A percentile compares a stretch with the other conserved stretches of the same genome.
Conservation (phyloP, 371 early-diverging fungal genomes). For the Conidiobolus coronatus region DNA sequence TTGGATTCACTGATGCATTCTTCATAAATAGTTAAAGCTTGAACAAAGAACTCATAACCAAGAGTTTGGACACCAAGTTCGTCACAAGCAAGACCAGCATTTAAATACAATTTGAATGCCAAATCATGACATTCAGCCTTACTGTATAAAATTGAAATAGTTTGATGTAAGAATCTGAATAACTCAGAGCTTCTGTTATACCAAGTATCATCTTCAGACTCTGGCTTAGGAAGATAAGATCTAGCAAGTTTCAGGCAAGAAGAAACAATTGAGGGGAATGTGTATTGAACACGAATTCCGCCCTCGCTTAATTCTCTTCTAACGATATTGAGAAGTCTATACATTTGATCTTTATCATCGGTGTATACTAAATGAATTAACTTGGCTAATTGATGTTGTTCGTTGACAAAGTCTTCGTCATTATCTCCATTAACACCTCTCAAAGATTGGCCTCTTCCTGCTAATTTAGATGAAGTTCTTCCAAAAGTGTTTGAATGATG, state of each 20-base stretch:
- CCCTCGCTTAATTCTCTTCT: conserved; percentile 61
- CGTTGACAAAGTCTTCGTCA: conserved; percentile 44
- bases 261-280: conserved; percentile 61
- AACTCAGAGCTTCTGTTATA: conserved; percentile 7
- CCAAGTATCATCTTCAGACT: conserved; percentile 9
- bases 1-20: conserved; percentile 67
- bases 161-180: conserved; percentile 52
- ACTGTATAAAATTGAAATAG: conserved; percentile 36
- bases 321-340: conserved; percentile 36
- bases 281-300: conserved; percentile 61
- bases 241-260: conserved; percentile 48
- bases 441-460: too few species aligned
- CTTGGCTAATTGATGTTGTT: conserved; percentile 61
- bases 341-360: conserved; percentile 39
- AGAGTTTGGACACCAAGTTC: conserved; percentile 62
- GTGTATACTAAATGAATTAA: conserved; percentile 56
- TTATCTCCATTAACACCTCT: conserved; percentile 9
- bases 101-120: conserved; percentile 48
- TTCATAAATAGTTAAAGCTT: conserved; percentile 81
- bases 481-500: conserved; percentile 5
- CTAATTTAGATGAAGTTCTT: conserved; percentile 9
- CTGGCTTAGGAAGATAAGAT: conserved; percentile 20
- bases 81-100: conserved; percentile 62
- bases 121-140: conserved; percentile 43
- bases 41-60: conserved; percentile 77